Percentiles rank a stretch among this genome's conserved stretches.
Conservation (phyloP, 2,329 filamentous ascomycete species). For the Colletotrichum brevisporum region DNA sequence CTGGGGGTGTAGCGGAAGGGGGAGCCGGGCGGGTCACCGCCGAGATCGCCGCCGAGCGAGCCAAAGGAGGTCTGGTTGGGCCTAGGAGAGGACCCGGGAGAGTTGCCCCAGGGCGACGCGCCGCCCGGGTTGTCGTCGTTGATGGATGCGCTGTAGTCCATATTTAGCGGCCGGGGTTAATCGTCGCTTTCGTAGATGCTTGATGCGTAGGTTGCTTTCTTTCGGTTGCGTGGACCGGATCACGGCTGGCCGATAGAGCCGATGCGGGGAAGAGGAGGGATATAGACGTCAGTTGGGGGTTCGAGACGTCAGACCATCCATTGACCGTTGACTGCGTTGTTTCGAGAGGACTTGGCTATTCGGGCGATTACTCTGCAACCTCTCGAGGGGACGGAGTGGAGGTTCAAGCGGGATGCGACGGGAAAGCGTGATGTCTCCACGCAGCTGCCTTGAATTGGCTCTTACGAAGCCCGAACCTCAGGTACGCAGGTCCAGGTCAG, state of each 20-base stretch:
- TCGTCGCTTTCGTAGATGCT: conserved; percentile 1
- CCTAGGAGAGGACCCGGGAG: conserved; percentile 65
- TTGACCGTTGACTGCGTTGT: conserved; percentile 21
- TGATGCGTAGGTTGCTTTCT: conserved; percentile 10
- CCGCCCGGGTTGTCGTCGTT: conserved; percentile 68
- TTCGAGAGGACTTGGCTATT: background rate
- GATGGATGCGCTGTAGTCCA: conserved; percentile 73
- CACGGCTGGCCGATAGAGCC: conserved; percentile 39
- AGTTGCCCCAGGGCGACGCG: conserved; percentile 70
- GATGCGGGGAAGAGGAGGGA: conserved; percentile 37
- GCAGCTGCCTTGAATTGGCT: conserved; percentile 40
- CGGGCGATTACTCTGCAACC: conserved; percentile 3
- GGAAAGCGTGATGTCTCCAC: conserved; percentile 33
- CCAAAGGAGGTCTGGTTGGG: conserved; percentile 61
- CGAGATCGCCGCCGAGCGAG: conserved; percentile 47
- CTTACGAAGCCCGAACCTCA: conserved; percentile 34
- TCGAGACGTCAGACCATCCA: conserved; percentile 34
- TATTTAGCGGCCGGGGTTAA: conserved; percentile 44
- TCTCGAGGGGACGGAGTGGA: conserved; percentile 13
- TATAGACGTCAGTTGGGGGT: conserved; percentile 24
- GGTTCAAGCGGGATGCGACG: conserved; percentile 17
- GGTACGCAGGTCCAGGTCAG: conserved; percentile 21
- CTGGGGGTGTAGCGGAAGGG: conserved; percentile 61
- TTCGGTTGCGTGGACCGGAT: conserved; percentile 32
- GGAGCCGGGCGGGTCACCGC: conserved; percentile 56